Evolutionary conservation across 768 basidiomycete species (phyloP).

Genomic region (Boletales sp.): DNA sequence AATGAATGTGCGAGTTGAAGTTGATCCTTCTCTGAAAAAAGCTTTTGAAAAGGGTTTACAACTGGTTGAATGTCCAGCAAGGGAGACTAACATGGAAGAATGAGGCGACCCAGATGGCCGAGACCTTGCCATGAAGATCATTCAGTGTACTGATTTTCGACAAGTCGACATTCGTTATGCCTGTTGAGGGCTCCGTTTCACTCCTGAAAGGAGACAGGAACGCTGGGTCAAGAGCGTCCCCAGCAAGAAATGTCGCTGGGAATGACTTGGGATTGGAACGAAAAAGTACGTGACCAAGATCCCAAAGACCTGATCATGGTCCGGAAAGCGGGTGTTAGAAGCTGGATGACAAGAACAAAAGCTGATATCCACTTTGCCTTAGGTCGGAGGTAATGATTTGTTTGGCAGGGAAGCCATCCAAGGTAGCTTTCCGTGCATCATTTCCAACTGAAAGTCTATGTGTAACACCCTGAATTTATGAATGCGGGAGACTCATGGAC

Average conservation of each 20-base stretch:
- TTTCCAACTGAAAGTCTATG: slow-evolving; percentile 34
- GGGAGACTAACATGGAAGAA: slow-evolving; percentile 38
- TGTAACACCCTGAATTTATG: neutral
- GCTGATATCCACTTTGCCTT: slow-evolving; percentile 26
- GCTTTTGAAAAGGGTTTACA: slow-evolving; percentile 21
- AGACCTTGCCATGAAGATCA: slow-evolving; percentile 43
- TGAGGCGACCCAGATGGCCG: slow-evolving; percentile 46
- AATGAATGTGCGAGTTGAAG: slow-evolving; percentile 20
- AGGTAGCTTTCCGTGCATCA: slow-evolving; percentile 37
- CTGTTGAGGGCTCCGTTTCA: slow-evolving; percentile 13
- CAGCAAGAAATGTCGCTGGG: slow-evolving; percentile 52
- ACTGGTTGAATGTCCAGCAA: slow-evolving; percentile 18
- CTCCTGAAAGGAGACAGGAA: slow-evolving; percentile 34
- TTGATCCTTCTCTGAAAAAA: slow-evolving; percentile 28
- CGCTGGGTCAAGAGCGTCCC: slow-evolving; percentile 48
- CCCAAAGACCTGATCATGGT: slow-evolving; percentile 38
- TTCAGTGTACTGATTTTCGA: slow-evolving; percentile 38
- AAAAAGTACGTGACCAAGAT: slow-evolving; percentile 60
- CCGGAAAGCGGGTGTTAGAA: neutral
- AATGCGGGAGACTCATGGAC: slow-evolving; percentile 2
- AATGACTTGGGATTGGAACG: slow-evolving; percentile 47
- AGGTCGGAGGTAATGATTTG: slow-evolving; percentile 40
- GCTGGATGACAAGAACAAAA: neutral
- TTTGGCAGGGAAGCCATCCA: slow-evolving; percentile 39
- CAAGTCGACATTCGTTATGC: slow-evolving; percentile 20